These are phyloP conservation scores for Paraurostyla sp. DNA, from an alignment of 73 alveolate genomes.

Conservation along the genomic window DNA sequence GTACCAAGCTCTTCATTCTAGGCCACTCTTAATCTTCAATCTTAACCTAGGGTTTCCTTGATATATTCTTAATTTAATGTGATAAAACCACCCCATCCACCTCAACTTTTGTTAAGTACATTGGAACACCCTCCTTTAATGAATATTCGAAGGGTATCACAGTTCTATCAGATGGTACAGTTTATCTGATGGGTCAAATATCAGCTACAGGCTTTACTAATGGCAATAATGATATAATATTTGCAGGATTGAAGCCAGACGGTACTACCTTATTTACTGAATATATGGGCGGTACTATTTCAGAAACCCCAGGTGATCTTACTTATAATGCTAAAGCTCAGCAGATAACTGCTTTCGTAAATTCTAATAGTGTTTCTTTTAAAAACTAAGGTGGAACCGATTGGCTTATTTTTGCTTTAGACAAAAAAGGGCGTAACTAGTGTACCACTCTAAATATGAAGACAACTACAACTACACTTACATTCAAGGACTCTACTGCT, in stretches of 20 bases:
- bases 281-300: conserved; percentile 11
- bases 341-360: background rate
- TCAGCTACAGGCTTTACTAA: conserved; percentile 3
- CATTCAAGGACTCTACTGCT: conserved; percentile 27
- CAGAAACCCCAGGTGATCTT: conserved; percentile 21
- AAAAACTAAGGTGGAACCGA: conserved; percentile 41
- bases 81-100: background rate
- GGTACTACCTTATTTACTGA: conserved; percentile 30
- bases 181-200: background rate
- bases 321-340: background rate
- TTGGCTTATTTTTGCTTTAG: conserved; percentile 4
- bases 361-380: background rate
- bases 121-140: conserved; percentile 47
- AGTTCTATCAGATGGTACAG: background rate
- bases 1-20: background rate
- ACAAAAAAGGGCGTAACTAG: conserved; percentile 19
- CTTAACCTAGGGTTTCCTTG: conserved; percentile 28
- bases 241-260: background rate
- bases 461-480: background rate
- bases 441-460: background rate
- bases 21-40: conserved; percentile 25
- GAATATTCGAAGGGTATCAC: conserved; percentile 6
- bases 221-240: conserved; percentile 24
- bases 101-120: background rate
- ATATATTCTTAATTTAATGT: background rate